Conservation (phyloP, 2,329 filamentous ascomycete genomes). For the Aspergillus sp. region DNA sequence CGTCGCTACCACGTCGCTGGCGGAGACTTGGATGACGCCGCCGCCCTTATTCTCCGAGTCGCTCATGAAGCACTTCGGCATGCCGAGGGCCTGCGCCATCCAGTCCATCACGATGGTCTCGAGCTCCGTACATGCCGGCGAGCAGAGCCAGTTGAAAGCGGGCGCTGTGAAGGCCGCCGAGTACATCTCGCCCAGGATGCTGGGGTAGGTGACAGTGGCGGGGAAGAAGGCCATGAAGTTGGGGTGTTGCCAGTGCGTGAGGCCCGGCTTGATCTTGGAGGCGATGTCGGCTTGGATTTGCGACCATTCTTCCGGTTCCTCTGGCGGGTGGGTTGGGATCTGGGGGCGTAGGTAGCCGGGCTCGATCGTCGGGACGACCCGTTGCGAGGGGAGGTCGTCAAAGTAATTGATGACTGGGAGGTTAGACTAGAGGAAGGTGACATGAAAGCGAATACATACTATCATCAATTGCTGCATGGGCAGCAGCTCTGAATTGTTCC, state of each 20-base stretch:
- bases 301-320: conserved; percentile 68
- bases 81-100: conserved; percentile 71
- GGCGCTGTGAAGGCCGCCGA: conserved; percentile 82
- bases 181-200: conserved; percentile 90
- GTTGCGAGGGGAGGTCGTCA: conserved; percentile 65
- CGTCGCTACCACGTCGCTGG: conserved; percentile 82
- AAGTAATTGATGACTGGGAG: conserved; percentile 76
- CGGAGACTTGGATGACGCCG: conserved; percentile 91
- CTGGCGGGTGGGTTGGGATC: conserved; percentile 66
- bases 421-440: neutral
- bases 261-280: conserved; percentile 80
- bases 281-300: conserved; percentile 82
- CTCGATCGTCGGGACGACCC: conserved; percentile 72
- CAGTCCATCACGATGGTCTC: conserved; percentile 93
- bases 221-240: conserved; percentile 98
- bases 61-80: conserved; percentile 73
- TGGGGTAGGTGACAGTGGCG: conserved; percentile 73
- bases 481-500: conserved; percentile 72
- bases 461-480: conserved; percentile 75
- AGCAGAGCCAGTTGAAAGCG: conserved; percentile 97
- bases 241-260: conserved; percentile 92
- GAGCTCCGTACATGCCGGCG: conserved; percentile 85
- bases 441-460: conserved; percentile 53
- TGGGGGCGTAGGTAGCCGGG: conserved; percentile 83
- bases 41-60: conserved; percentile 66